These are phyloP conservation scores for Nakazawaea populi DNA, from an alignment of 805 yeast species.

Conservation along the genomic window DNA sequence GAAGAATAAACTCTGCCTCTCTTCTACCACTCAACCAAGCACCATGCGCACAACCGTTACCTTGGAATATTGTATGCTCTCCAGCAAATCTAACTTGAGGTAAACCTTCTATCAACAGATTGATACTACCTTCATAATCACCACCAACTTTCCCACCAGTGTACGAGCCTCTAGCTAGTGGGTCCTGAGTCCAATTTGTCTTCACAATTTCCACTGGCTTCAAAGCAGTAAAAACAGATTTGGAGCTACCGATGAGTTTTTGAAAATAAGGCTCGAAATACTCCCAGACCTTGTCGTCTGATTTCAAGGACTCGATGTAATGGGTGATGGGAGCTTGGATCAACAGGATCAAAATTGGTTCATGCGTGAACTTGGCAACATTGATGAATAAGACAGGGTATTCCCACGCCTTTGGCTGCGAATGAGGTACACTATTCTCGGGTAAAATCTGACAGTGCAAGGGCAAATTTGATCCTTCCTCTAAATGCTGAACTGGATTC, in stretches of 20 bases:
- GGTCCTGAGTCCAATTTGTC: slow-evolving; percentile 70
- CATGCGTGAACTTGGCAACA: slow-evolving; percentile 32
- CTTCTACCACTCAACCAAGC: slow-evolving; percentile 67
- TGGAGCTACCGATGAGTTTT: not conserved
- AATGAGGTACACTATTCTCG: not conserved
- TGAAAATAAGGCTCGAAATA: slow-evolving; percentile 36
- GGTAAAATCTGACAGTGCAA: not conserved
- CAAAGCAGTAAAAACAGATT: not conserved
- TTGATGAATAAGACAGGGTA: slow-evolving; percentile 51
- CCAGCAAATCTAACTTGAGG: slow-evolving; percentile 64
- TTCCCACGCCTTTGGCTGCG: slow-evolving; percentile 33
- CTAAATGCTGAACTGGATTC: slow-evolving; percentile 19
- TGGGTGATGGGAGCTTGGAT: slow-evolving; percentile 64
- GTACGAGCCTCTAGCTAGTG: slow-evolving; percentile 67
- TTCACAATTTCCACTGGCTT: slow-evolving; percentile 32
- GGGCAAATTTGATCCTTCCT: not conserved
- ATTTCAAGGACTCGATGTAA: slow-evolving; percentile 26
- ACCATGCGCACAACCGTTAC: slow-evolving; percentile 78
- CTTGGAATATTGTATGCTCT: slow-evolving; percentile 72
- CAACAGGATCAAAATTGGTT: slow-evolving; percentile 47
- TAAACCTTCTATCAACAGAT: slow-evolving; percentile 49
- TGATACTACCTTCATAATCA: slow-evolving; percentile 46
- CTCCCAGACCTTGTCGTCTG: slow-evolving; percentile 39
- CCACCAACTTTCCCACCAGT: slow-evolving; percentile 53
- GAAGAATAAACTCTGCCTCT: slow-evolving; percentile 8